Conservation (phyloP, 306 rosid species). For the Sicyos baderoa region DNA sequence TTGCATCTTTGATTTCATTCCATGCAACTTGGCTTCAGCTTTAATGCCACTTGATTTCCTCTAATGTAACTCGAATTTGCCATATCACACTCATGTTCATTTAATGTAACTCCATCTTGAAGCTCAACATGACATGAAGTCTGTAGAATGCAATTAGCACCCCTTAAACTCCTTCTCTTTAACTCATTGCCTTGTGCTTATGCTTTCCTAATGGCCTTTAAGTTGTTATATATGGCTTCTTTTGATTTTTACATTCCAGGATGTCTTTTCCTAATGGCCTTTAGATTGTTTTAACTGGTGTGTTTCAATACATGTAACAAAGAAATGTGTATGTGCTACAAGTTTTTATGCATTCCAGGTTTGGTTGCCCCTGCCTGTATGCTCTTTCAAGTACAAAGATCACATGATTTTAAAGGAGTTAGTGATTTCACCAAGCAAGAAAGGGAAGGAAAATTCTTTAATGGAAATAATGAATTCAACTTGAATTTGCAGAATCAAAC, state of each 20-base stretch:
- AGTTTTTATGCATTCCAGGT: neutral
- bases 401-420: slow-evolving; percentile 24
- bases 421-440: slow-evolving; percentile 27
- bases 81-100: neutral
- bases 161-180: neutral
- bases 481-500: slow-evolving; percentile 19
- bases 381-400: slow-evolving; percentile 2
- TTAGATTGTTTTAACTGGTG: neutral
- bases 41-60: neutral
- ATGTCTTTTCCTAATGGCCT: neutral
- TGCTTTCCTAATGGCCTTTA: neutral
- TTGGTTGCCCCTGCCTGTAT: neutral
- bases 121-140: neutral
- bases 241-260: neutral
- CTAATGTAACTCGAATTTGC: neutral
- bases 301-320: neutral
- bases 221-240: neutral
- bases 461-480: slow-evolving; percentile 24
- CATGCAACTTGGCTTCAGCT: neutral
- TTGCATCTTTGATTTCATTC: neutral
- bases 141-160: neutral
- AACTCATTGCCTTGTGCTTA: neutral
- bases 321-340: neutral
- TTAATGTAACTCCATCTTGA: neutral
- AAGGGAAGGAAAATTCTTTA: slow-evolving; percentile 53